Base-by-base conservation (phyloP, 2,329 filamentous ascomycete genomes). In the Amylocarpus encephaloides region DNA sequence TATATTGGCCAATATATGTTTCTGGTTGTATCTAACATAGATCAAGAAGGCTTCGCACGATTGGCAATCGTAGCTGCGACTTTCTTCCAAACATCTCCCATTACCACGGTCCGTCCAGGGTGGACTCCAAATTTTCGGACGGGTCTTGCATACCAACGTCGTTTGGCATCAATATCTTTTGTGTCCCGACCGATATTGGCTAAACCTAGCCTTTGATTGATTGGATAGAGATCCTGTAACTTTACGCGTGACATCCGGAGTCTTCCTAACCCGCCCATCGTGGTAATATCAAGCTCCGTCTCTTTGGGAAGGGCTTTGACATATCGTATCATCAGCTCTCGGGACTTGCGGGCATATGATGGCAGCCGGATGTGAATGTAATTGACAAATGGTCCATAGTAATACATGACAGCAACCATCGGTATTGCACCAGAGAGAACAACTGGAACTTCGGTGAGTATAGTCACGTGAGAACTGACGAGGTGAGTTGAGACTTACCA, bases 281-380 rank as follows among this genome's bases (percentile, higher is more conserved):
- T 71, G 5, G 68, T 68, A 29, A 74, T 58, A 22, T 68, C 65
- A 2, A 73, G 43, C 12, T 58, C 53, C 9, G 71, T 69, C 18
- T 68, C 62, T 12, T 62, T 62, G 1, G 79, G 74, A 1, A 78
- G 66, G 42, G 62, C 67, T 30, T 77, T 68, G 62, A 78, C 83
- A 48, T 63, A 67, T 29, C 74, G 73, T 51, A 74, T 68, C 18
- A 86, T 70, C 44, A 75, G 67, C 26, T 76, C 69, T 32, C 76
- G 77, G 0, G 83, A 85, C 35, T 73, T 67, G 40, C 85, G 79
- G 13, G 85, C 86, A 57, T 77, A 78, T 0, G 72, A 65, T 0
- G 88, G 88, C 1, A 91, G 73, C 18, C 78, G 77, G 44, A 93
- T 70, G 66, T 86, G 80, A 52, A 93, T 75, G 62, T 83, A 82